phyloP scores from a whole-genome alignment of 2,329 filamentous ascomycete species.

The Cladophialophora carrionii region DNA sequence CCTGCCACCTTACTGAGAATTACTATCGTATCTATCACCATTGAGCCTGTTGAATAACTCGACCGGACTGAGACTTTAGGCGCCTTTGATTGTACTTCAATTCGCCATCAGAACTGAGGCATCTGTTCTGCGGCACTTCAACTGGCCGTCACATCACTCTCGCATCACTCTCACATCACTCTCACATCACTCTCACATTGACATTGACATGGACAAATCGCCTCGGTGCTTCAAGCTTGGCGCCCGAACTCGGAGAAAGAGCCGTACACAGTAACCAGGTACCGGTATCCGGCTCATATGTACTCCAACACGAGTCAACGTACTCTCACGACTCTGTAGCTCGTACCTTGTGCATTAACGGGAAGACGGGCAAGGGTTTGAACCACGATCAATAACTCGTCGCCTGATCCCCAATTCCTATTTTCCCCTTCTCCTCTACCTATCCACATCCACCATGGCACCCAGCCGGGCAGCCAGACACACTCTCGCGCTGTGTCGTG shows the following conservation, averaged over 20 bases:
- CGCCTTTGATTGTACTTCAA: no score
- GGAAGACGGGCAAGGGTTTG: neutral
- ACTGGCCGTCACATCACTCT: no score
- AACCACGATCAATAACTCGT: neutral
- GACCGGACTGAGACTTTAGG: no score
- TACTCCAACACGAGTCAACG: no score
- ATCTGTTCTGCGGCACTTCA: neutral
- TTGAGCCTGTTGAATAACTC: no score
- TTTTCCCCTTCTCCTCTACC: neutral
- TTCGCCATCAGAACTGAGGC: no score
- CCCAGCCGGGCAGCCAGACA: slow-evolving; percentile 10
- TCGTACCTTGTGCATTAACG: neutral
- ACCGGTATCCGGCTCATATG: no score
- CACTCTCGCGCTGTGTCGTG: neutral
- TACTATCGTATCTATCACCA: no score
- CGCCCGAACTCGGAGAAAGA: neutral
- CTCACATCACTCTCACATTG: neutral
- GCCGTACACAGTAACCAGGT: no score
- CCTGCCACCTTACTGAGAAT: neutral
- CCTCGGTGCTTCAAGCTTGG: neutral
- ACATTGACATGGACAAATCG: neutral
- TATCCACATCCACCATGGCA: neutral
- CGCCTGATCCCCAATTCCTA: neutral
- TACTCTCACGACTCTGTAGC: no score
- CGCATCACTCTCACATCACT: no score